These are phyloP conservation scores for Penicillium carneum DNA, from an alignment of 2,329 filamentous ascomycete species.

Conservation along the genomic window DNA sequence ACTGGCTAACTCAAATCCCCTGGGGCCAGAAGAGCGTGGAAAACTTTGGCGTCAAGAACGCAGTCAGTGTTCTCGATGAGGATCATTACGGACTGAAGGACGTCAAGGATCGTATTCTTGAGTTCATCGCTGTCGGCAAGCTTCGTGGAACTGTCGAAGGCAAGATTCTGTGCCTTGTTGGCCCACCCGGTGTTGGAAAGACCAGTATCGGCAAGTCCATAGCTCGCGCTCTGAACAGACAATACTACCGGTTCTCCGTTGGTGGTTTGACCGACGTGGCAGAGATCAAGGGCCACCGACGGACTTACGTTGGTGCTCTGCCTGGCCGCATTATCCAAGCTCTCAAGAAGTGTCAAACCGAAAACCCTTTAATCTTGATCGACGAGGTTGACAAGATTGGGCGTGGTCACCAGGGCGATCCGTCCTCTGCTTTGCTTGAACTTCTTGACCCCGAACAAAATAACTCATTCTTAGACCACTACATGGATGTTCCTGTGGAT, in stretches of 20 bases:
- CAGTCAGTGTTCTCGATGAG: constrained; percentile 87
- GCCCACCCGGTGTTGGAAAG: constrained; percentile 95
- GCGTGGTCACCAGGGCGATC: constrained; percentile 93
- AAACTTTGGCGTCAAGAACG: constrained; percentile 94
- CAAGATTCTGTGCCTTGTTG: constrained; percentile 97
- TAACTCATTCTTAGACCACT: constrained; percentile 95
- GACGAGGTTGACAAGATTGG: constrained; percentile 99
- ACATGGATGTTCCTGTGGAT: constrained; percentile 97
- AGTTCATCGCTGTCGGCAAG: constrained; percentile 98
- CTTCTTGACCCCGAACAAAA: constrained; percentile 97
- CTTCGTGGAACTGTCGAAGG: constrained; percentile 95
- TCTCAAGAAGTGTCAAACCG: constrained; percentile 97
- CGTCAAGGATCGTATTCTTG: constrained; percentile 96
- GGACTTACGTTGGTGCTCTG: constrained; percentile 94
- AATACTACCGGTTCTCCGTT: constrained; percentile 98
- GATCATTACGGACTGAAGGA: constrained; percentile 97
- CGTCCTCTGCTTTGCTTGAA: constrained; percentile 90
- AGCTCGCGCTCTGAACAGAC: constrained; percentile 87
- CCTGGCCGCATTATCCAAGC: constrained; percentile 97
- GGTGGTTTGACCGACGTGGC: constrained; percentile 96
- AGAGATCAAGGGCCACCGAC: constrained; percentile 95
- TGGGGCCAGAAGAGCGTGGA: constrained; percentile 95
- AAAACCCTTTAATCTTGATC: constrained; percentile 94
- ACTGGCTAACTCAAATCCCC: constrained; percentile 97
- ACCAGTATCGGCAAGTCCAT: constrained; percentile 99